These are phyloP conservation scores for Brassica incana DNA, from an alignment of 345 rosid species.

Conservation along the genomic window DNA sequence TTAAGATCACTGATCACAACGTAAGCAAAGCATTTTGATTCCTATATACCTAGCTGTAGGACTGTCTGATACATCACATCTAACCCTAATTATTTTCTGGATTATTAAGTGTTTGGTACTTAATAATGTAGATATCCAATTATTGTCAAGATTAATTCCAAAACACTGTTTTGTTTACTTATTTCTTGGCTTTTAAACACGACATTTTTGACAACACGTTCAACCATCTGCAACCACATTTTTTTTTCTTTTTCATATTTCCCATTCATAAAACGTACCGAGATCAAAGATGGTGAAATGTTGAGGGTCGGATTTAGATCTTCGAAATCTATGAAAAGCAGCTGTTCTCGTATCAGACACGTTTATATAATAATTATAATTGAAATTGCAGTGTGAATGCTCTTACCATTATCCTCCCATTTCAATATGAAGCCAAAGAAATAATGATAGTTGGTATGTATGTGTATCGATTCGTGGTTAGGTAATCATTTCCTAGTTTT, in stretches of 20 bases:
- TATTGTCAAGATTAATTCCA: slow-evolving; percentile 23
- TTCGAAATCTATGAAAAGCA: not conserved
- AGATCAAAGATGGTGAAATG: not conserved
- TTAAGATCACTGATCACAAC: slow-evolving; percentile 41
- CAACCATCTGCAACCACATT: slow-evolving; percentile 4
- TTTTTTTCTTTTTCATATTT: too few species aligned
- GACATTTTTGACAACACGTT: not conserved
- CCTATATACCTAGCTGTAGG: slow-evolving; percentile 32
- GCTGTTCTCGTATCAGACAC: not conserved
- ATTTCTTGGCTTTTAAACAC: not conserved
- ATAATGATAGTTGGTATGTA: not conserved
- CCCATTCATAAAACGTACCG: not conserved
- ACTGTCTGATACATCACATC: slow-evolving; percentile 40
- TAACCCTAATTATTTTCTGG: slow-evolving; percentile 25
- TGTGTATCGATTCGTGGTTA: slow-evolving; percentile 13
- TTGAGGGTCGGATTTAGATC: not conserved
- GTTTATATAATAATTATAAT: not conserved
- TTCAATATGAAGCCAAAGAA: not conserved
- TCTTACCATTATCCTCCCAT: not conserved
- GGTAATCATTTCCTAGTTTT: slow-evolving; percentile 31
- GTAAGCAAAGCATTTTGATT: slow-evolving; percentile 26
- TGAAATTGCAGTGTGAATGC: not conserved
- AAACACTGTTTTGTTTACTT: slow-evolving; percentile 2
- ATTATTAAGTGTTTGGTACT: slow-evolving; percentile 36
- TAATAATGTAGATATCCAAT: slow-evolving; percentile 21